Base-by-base conservation (phyloP, 176 grass and related monocot species). In the Thalia dealbata region DNA sequence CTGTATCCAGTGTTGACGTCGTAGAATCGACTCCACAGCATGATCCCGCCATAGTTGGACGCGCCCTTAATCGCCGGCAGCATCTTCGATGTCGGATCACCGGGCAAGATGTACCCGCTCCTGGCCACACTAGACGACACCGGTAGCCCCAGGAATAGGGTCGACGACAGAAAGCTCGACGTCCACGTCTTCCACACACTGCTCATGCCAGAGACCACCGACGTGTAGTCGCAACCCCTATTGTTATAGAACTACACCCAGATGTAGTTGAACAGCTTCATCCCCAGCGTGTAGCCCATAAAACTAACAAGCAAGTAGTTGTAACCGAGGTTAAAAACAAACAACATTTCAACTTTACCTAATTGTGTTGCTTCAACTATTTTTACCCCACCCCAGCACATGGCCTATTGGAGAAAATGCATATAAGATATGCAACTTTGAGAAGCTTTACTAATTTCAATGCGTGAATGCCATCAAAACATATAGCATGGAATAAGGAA, bases 181-280 rank as follows among this genome's bases (percentile, higher is more conserved):
- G 76, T 84, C 89, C 89, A 92, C 43, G 50, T 78, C 10, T 83
- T 86, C 89, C 86, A 88, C 3, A 86, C 83, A 80, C 67, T 84
- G 42, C 85, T 13, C 38, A 92, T 41, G 35, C 73, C 83, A 43
- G 75, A 79, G 0, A 0, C 30, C 0, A 80, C 80, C 5, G 83
- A 52, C n/a, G 52, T 74, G 50, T 84, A 72, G 71, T 92, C 75
- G 58, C 86, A 92, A 58, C 29, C 27, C 25, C 44, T 61, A 61
- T 92, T 92, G 78, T 92, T 92, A 72, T 92, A 89, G 75, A 92
- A 92, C 61, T 92, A 86, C 72, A 92, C 86, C 90, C 90, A 92
- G 0, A 92, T 83, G 10, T 72, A 84, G 63, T 92, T 83, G 75
- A 92, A 92, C 3, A 89, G 25, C 3, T 78, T 86, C 3, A 83